Conservation (phyloP, 75 land plant species). For the Isoetes taiwanensis region DNA sequence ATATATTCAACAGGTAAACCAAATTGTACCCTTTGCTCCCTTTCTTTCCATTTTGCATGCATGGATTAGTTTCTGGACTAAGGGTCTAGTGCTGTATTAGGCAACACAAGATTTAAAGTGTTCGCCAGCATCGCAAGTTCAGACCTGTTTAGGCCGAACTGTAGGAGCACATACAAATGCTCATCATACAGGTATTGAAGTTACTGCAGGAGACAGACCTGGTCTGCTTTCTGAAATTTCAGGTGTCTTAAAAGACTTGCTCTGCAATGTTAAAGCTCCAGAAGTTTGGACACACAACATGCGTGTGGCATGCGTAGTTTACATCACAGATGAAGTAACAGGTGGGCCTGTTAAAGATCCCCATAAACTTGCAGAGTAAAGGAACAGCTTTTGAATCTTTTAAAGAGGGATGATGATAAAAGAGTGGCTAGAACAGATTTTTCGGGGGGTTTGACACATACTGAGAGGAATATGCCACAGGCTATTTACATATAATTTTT, state of each 20-base stretch:
- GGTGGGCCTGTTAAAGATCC: neutral
- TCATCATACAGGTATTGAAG: neutral
- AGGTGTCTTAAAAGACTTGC: neutral
- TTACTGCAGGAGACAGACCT: neutral
- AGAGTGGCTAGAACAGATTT: neutral
- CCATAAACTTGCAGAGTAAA: neutral
- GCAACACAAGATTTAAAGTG: too few relatives aligned
- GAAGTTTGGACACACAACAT: slow-evolving; percentile 4
- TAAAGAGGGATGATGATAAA: neutral
- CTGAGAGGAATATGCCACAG: neutral
- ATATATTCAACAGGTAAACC: too few relatives aligned
- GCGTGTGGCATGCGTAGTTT: neutral
- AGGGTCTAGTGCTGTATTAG: too few relatives aligned
- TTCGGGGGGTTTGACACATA: slow-evolving; percentile 1
- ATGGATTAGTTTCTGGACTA: too few relatives aligned
- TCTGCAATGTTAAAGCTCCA: neutral
- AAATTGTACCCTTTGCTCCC: too few relatives aligned
- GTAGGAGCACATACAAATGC: too few relatives aligned
- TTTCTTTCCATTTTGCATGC: too few relatives aligned
- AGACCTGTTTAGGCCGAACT: neutral
- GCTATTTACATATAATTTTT: too few relatives aligned
- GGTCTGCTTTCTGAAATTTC: slow-evolving; percentile 1
- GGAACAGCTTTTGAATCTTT: neutral
- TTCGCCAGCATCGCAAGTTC: too few relatives aligned
- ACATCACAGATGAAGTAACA: neutral